Conservation (phyloP, 352 stramenopile species). For the Peronospora farinosa region DNA sequence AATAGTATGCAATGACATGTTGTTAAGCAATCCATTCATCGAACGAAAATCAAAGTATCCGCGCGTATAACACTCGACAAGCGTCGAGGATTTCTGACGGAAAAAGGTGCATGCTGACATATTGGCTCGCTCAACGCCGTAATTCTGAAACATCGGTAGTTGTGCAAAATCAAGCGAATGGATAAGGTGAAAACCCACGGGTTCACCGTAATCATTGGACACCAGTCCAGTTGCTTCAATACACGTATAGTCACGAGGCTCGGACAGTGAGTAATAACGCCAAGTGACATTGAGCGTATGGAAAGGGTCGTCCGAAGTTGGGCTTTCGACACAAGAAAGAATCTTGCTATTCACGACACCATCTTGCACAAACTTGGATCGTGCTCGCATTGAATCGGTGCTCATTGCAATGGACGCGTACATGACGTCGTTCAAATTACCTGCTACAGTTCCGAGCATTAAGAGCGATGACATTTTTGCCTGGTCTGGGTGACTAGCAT, state of each 20-base stretch:
- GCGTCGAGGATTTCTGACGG: constrained; percentile 29
- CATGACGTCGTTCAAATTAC: constrained; percentile 49
- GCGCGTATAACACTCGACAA: constrained; percentile 37
- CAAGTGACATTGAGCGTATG: constrained; percentile 47
- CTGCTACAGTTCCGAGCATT: constrained; percentile 30
- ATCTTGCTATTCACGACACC: constrained; percentile 34
- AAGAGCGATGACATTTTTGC: constrained; percentile 27
- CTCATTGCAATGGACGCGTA: constrained; percentile 38
- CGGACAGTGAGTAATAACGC: constrained; percentile 33
- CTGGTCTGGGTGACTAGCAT: constrained; percentile 9
- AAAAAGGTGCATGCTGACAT: constrained; percentile 44
- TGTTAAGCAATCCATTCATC: constrained; percentile 39
- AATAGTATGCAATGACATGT: constrained; percentile 37
- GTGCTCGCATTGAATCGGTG: constrained; percentile 34
- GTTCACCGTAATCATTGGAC: constrained; percentile 29
- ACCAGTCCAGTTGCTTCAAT: constrained; percentile 47
- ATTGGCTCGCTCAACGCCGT: constrained; percentile 38
- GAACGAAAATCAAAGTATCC: constrained; percentile 47
- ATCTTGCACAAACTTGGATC: constrained; percentile 44
- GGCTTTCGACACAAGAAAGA: constrained; percentile 26
- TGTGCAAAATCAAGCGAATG: constrained; percentile 51
- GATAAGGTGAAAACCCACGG: constrained; percentile 49
- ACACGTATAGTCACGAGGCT: constrained; percentile 51
- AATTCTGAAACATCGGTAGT: constrained; percentile 28
- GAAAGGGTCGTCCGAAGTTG: constrained; percentile 40